Evolutionary conservation across 2,329 filamentous ascomycete species (phyloP).

Genomic region (Ceratocystis smalleyi): DNA sequence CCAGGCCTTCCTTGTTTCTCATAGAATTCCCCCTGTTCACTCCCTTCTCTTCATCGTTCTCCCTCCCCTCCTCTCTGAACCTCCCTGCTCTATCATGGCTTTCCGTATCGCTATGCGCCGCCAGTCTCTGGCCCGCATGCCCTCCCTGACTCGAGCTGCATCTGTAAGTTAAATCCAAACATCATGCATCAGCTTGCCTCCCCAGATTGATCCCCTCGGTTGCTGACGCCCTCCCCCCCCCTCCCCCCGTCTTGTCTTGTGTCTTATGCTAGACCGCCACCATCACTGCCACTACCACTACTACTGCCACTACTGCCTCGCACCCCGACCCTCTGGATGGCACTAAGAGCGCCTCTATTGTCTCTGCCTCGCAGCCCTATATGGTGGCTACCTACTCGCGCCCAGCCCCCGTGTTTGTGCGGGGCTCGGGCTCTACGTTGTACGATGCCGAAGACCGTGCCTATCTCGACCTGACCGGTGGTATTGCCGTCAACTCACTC

Average conservation of each 20-base stretch:
- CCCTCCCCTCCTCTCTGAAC: no score
- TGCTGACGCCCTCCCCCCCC: background rate
- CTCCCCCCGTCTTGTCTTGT: background rate
- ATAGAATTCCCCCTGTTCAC: background rate
- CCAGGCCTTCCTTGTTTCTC: background rate
- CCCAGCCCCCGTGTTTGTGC: slow-evolving; percentile 76
- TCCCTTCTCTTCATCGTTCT: background rate
- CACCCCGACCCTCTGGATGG: slow-evolving; percentile 59
- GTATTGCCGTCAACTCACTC: slow-evolving; percentile 86
- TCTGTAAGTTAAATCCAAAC: slow-evolving; percentile 20
- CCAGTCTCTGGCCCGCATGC: slow-evolving; percentile 24
- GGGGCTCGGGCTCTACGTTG: slow-evolving; percentile 71
- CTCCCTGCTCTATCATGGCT: slow-evolving; percentile 24
- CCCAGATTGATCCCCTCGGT: background rate
- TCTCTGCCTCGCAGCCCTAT: slow-evolving; percentile 62
- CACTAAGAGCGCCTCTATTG: slow-evolving; percentile 58
- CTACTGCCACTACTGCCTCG: slow-evolving; percentile 25
- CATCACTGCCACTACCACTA: no score
- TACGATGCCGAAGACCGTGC: slow-evolving; percentile 80
- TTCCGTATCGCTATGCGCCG: slow-evolving; percentile 27
- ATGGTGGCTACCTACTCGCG: slow-evolving; percentile 96
- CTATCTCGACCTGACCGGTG: slow-evolving; percentile 89
- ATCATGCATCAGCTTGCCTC: background rate
- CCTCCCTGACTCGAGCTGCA: slow-evolving; percentile 25
- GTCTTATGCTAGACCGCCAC: background rate